These are phyloP conservation scores for Dendrobium catenatum DNA, from an alignment of 106 monocot species.

Conservation along the genomic window DNA sequence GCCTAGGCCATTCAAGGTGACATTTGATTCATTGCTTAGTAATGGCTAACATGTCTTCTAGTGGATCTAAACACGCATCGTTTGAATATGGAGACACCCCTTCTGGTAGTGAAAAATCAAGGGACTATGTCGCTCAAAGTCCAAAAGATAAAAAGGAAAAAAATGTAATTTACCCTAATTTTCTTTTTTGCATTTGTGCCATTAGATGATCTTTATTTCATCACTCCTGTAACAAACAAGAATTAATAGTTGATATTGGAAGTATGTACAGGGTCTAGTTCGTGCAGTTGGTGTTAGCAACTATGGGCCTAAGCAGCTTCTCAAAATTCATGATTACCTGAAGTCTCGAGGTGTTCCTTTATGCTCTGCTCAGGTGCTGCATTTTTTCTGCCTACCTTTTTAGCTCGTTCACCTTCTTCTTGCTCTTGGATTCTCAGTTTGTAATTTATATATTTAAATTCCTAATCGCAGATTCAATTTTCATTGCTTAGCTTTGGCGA, in stretches of 20 bases:
- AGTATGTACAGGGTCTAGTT: conserved; percentile 77
- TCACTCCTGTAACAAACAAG: neutral
- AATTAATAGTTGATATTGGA: too few species aligned
- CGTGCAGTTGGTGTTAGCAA: conserved; percentile 97
- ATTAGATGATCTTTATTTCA: neutral
- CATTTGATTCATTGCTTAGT: too few species aligned
- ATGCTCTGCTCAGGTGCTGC: conserved; percentile 74
- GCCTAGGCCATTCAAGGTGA: too few species aligned
- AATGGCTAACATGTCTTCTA: too few species aligned
- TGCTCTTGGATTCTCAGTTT: neutral
- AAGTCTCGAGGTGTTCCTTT: conserved; percentile 79
- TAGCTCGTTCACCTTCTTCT: too few species aligned
- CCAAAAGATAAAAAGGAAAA: neutral
- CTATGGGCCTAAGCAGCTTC: conserved; percentile 92
- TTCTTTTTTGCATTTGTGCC: neutral
- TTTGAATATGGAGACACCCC: too few species aligned
- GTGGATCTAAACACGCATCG: too few species aligned
- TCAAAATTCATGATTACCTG: conserved; percentile 82
- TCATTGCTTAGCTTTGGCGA: conserved; percentile 81
- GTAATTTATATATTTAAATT: neutral
- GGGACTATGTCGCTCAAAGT: neutral
- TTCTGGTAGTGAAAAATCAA: neutral
- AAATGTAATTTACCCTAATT: neutral
- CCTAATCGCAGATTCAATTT: conserved; percentile 70
- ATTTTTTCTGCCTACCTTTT: neutral